Percentiles rank a stretch among this genome's conserved stretches.
Evolutionary conservation across 148 eudicot genomes (phyloP).

Genomic region (Persicaria tinctoria): DNA sequence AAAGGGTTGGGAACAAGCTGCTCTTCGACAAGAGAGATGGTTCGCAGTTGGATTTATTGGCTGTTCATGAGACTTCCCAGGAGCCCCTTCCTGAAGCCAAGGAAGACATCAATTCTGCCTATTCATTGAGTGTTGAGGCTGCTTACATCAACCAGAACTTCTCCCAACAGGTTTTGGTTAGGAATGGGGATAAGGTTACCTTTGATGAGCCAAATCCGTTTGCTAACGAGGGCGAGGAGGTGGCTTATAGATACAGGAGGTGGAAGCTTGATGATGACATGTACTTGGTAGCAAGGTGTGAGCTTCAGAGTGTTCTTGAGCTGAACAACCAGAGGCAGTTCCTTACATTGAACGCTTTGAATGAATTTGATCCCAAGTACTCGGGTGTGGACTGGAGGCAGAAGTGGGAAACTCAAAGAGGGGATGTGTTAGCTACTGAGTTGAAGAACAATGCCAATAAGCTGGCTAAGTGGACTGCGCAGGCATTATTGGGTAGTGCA

Average conservation of each 20-base stretch:
- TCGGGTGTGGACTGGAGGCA: conserved; percentile 93
- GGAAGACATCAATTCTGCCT: conserved; percentile 80
- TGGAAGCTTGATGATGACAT: conserved; percentile 82
- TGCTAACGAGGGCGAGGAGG: conserved; percentile 88
- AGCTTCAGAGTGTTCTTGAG: conserved; percentile 71
- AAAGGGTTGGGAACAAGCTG: conserved; percentile 83
- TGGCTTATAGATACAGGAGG: conserved; percentile 74
- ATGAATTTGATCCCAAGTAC: conserved; percentile 89
- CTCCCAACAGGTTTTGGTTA: conserved; percentile 80
- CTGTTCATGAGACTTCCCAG: conserved; percentile 82
- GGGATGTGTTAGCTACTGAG: conserved; percentile 96
- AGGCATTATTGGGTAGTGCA: conserved; percentile 70
- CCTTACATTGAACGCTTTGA: conserved; percentile 72
- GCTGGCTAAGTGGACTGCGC: conserved; percentile 93
- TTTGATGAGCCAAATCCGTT: conserved; percentile 88
- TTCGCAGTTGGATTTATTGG: conserved; percentile 63
- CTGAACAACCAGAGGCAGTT: conserved; percentile 57
- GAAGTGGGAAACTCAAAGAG: conserved; percentile 90
- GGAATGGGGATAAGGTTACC: conserved; percentile 62
- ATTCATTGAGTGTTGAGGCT: conserved; percentile 76
- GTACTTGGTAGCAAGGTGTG: conserved; percentile 75
- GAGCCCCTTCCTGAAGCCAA: conserved; percentile 83
- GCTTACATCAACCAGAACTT: conserved; percentile 89
- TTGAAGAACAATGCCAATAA: conserved; percentile 93
- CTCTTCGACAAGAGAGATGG: conserved; percentile 90